phyloP scores from a whole-genome alignment of 441 rosid species.

The Brassica balearica region DNA sequence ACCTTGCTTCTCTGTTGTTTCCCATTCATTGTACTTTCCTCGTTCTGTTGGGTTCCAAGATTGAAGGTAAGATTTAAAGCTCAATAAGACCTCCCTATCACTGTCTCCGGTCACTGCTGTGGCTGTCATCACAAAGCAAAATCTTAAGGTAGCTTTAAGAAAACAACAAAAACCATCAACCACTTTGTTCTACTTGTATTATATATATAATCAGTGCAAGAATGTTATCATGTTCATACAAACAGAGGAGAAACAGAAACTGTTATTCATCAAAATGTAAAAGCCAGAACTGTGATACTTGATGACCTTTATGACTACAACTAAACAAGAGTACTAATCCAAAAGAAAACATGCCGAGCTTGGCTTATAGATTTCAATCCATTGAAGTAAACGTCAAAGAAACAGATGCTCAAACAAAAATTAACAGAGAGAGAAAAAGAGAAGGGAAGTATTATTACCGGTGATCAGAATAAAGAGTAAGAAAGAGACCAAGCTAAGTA shows the following conservation, averaged over 20 bases:
- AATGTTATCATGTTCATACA: not conserved
- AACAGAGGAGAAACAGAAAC: not conserved
- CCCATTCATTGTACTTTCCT: not conserved
- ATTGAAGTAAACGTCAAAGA: not conserved
- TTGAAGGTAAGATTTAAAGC: not conserved
- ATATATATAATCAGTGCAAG: not conserved
- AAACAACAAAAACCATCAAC: not conserved
- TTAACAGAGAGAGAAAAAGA: not conserved
- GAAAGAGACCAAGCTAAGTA: not conserved
- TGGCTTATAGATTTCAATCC: not conserved
- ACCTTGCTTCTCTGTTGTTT: not conserved
- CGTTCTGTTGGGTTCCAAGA: not conserved
- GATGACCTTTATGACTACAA: not conserved
- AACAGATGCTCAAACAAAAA: not conserved
- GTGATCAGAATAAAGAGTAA: not conserved
- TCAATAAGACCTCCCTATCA: not conserved
- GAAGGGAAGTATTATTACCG: not conserved
- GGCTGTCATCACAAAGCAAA: not conserved
- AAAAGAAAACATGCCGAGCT: not conserved
- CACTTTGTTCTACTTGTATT: not conserved
- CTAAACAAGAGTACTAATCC: not conserved
- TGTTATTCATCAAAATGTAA: not conserved
- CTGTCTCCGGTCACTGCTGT: not conserved
- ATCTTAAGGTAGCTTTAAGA: not conserved
- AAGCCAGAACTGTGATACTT: not conserved